Evolutionary conservation across 2,329 filamentous ascomycete species (phyloP), one percentile per base, ranked within the genome.

Genomic region (Monosporascus sp.): DNA sequence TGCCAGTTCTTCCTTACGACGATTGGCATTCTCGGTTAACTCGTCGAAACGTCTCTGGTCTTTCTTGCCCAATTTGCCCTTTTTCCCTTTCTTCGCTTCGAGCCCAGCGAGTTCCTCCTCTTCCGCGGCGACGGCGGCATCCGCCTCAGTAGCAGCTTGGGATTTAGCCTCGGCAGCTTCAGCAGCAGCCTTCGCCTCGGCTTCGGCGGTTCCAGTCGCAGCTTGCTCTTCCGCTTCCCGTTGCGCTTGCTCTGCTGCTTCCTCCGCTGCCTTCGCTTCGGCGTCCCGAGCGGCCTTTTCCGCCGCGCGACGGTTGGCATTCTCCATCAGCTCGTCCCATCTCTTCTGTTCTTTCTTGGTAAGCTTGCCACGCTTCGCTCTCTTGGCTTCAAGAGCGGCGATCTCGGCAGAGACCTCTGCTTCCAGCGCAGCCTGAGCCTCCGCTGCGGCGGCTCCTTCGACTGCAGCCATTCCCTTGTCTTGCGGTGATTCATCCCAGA

Each of bases 401-500:
- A 69, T 59, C 50, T 77, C 73, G 46, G 73, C 70, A 7, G 70
- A 71, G 53, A 76, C 55, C 62, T 63, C 20, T 59, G 66, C 27
- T 59, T 43, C 19, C 19, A 43, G 40, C 19, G 61, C 40, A 54
- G 41, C 49, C 53, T 60, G 48, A 59, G 61, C 47, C 59, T 69
- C 68, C 11, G 65, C 66, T 20, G 51, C 51, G 17, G 50, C 52
- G 5, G 45, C 40, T 24, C 53, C 53, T 36, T 44, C 27, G 9
- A 53, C 54, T 19, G 44, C 72, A 43, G 73, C 66, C 59, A 72
- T 73, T 36, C 74, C 71, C 56, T 74, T 75, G 40, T 73, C 68
- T 59, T 76, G 76, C 41, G 69, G 61, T 22, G 51, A 36, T 38
- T 70, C 66, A 50, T 70, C 70, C 70, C 70, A 75, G 51, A 61